phyloP scores from a whole-genome alignment of 495 filamentous ascomycete species.

The Neurospora tetrasperma region DNA sequence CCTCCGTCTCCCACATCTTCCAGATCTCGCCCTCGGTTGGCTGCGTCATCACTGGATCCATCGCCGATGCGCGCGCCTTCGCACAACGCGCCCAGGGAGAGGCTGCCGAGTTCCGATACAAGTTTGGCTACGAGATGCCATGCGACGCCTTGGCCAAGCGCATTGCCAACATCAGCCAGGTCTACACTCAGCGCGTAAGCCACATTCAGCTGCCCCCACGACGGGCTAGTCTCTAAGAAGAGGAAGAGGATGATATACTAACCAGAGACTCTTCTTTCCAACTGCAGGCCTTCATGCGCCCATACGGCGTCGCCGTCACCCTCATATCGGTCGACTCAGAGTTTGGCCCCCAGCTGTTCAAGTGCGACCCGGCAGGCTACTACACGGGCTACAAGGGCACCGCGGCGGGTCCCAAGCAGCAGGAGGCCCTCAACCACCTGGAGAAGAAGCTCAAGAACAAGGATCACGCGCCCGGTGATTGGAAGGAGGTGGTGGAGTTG shows the following conservation, averaged over 20 bases:
- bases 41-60: constrained; percentile 97
- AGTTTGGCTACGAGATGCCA: constrained; percentile 98
- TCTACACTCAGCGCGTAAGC: constrained; percentile 91
- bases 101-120: constrained; percentile 96
- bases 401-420: constrained; percentile 90
- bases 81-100: constrained; percentile 88
- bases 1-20: constrained; percentile 96
- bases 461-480: constrained; percentile 82
- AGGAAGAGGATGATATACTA: constrained; percentile 7
- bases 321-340: constrained; percentile 90
- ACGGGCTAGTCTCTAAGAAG: neutral
- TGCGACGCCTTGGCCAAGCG: constrained; percentile 93
- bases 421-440: constrained; percentile 92
- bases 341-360: constrained; percentile 92
- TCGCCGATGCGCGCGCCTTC: constrained; percentile 89
- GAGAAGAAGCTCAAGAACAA: constrained; percentile 99
- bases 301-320: constrained; percentile 88
- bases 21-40: constrained; percentile 91
- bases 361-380: constrained; percentile 96
- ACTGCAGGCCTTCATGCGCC: constrained; percentile 88
- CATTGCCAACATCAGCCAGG: constrained; percentile 96
- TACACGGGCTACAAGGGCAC: constrained; percentile 98
- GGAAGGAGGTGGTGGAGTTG: constrained; percentile 97
- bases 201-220: neutral
- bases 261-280: neutral